Base-by-base conservation (phyloP, 2,329 filamentous ascomycete species). In the Helicocarpus griseus region DNA sequence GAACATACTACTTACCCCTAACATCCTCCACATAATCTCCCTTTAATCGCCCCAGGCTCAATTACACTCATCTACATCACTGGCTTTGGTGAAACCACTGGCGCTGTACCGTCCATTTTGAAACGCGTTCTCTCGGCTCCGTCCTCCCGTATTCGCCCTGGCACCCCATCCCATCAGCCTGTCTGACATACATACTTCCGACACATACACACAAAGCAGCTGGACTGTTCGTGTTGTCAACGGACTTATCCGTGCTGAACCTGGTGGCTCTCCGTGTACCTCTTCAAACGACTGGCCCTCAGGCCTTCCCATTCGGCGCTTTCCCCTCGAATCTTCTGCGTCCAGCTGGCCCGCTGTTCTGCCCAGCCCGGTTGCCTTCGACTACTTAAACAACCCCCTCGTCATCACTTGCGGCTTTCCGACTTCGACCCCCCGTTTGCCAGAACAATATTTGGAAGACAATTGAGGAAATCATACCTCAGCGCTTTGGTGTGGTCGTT, bases 171-270 rank as follows among this genome's bases (percentile, higher is more conserved):
- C n/a, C n/a, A 31, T 45, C 41, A 29, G 19, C 45, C 21, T 17
- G 13, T 35, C 44, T 9, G 21, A 26, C 31, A 6, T 26, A 21
- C 31, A 1, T 36, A 31, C 45, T 19, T 24, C 36, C 45, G 11
- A 17, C 45, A 36, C 29, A 26, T 31, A n/a, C n/a, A n/a, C n/a
- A n/a, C n/a, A n/a, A 31, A 31, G 31, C 45, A 47, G 45, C 45
- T 47, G 45, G 45, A 35, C 45, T 47, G 45, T 47, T 47, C 45
- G 35, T 14, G 21, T 36, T 47, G 45, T 13, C 19, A 47, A 36
- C 13, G 19, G 6, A 11, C 29, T 47, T 36, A 21, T 36, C n/a
- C 19, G 19, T 7, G 14, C 13, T 7, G 31, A 36, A 26, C 19
- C 31, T 26, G 19, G 29, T 24, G 13, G 19, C 31, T 47, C 31